Conservation (phyloP, 2,329 filamentous ascomycete genomes). For the Tolypocladium pustulatum region DNA sequence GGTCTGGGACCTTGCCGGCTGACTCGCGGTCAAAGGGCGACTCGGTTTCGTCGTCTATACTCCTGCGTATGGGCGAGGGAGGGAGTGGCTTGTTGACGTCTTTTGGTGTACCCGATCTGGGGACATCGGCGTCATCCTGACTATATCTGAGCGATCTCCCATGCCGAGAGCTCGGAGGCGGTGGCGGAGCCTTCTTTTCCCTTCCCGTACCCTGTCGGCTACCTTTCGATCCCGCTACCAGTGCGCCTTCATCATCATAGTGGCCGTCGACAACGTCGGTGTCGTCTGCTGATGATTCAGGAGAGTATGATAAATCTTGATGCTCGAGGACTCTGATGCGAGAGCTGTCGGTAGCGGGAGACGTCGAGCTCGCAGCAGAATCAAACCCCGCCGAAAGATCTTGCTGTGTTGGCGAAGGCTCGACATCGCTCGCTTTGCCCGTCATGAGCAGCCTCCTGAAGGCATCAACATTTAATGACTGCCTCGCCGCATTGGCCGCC, state of each 20-base stretch:
- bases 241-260: background rate
- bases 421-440: conserved; percentile 40
- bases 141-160: conserved; percentile 56
- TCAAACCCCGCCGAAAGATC: background rate
- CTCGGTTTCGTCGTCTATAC: conserved; percentile 34
- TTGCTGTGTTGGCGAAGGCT: background rate
- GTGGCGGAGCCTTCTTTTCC: conserved; percentile 57
- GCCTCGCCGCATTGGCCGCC: conserved; percentile 22
- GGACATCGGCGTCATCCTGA: background rate
- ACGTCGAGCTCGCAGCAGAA: background rate
- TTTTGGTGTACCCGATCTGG: conserved; percentile 6
- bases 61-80: conserved; percentile 35
- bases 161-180: conserved; percentile 63
- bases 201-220: conserved; percentile 9
- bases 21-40: conserved; percentile 44
- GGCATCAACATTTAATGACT: conserved; percentile 62
- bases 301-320: background rate
- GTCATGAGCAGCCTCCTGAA: conserved; percentile 71
- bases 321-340: background rate
- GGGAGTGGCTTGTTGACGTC: conserved; percentile 46
- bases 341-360: background rate
- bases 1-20: conserved; percentile 39
- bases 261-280: background rate
- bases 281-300: conserved; percentile 1
- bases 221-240: background rate